phyloP scores from a whole-genome alignment of 805 yeast species.

The Candida koratica region DNA sequence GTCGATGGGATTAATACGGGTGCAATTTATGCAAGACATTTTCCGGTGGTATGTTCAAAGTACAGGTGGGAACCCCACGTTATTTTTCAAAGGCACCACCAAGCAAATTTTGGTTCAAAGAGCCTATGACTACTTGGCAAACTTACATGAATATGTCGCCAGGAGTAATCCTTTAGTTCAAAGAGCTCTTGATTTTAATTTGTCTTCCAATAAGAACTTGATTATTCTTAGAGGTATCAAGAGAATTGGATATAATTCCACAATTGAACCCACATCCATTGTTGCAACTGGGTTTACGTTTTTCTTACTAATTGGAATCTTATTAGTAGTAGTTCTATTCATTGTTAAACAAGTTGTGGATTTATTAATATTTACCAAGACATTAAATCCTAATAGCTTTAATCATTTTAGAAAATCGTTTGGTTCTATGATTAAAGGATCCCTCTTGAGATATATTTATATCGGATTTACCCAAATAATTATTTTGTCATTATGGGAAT shows the following conservation, averaged over 20 bases:
- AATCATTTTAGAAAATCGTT: slow-evolving; percentile 52
- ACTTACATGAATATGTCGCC: slow-evolving; percentile 20
- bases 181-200: slow-evolving; percentile 32
- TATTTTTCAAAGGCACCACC: slow-evolving; percentile 58
- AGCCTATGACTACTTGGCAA: slow-evolving; percentile 37
- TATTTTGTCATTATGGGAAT: slow-evolving; percentile 84
- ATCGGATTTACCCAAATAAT: slow-evolving; percentile 83
- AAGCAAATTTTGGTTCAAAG: slow-evolving; percentile 74
- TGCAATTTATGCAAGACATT: slow-evolving; percentile 76
- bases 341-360: slow-evolving; percentile 49
- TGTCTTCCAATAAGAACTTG: slow-evolving; percentile 54
- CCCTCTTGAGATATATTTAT: slow-evolving; percentile 70
- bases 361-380: slow-evolving; percentile 44
- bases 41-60: slow-evolving; percentile 82
- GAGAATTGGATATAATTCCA: slow-evolving; percentile 72
- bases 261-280: slow-evolving; percentile 77
- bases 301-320: slow-evolving; percentile 72
- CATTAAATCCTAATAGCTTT: slow-evolving; percentile 48
- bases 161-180: slow-evolving; percentile 11
- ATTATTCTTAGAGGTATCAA: slow-evolving; percentile 81
- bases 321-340: slow-evolving; percentile 59
- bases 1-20: slow-evolving; percentile 88
- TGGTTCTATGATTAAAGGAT: slow-evolving; percentile 65
- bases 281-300: slow-evolving; percentile 87
- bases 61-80: slow-evolving; percentile 83